phyloP scores from a whole-genome alignment of 176 grass and related monocot species.

The Canna indica region DNA sequence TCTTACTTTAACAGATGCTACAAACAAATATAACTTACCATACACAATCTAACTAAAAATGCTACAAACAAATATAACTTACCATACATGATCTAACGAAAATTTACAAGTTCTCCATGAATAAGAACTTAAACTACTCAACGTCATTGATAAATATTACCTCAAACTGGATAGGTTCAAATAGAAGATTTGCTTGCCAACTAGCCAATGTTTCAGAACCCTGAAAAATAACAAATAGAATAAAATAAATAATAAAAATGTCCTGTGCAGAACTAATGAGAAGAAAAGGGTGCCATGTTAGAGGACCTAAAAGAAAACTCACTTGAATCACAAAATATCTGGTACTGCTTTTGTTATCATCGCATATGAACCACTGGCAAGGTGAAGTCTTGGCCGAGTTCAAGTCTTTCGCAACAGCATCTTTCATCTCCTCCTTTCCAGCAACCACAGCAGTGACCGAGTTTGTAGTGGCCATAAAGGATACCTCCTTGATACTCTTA shows the following conservation, averaged over 20 bases:
- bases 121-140: neutral
- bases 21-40: neutral
- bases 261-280: neutral
- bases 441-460: constrained; percentile 82
- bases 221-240: constrained; percentile 23
- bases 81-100: too few relatives aligned
- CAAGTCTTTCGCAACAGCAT: constrained; percentile 69
- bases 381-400: constrained; percentile 61
- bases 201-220: constrained; percentile 75
- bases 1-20: too few relatives aligned
- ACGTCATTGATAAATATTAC: constrained; percentile 17
- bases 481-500: constrained; percentile 45
- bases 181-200: constrained; percentile 95
- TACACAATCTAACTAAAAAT: too few relatives aligned
- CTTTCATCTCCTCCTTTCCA: constrained; percentile 67
- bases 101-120: neutral
- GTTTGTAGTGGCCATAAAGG: constrained; percentile 64
- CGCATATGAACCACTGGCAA: constrained; percentile 70
- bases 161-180: constrained; percentile 93
- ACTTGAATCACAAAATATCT: constrained; percentile 96
- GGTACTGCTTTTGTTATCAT: constrained; percentile 56
- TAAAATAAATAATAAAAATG: neutral
- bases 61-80: too few relatives aligned
- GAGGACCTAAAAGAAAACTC: constrained; percentile 7
- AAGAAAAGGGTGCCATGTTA: constrained; percentile 4